Evolutionary conservation across 805 yeast genomes (phyloP), one percentile per base, ranked within the genome.

Genomic region (Lipomyces starkeyi): DNA sequence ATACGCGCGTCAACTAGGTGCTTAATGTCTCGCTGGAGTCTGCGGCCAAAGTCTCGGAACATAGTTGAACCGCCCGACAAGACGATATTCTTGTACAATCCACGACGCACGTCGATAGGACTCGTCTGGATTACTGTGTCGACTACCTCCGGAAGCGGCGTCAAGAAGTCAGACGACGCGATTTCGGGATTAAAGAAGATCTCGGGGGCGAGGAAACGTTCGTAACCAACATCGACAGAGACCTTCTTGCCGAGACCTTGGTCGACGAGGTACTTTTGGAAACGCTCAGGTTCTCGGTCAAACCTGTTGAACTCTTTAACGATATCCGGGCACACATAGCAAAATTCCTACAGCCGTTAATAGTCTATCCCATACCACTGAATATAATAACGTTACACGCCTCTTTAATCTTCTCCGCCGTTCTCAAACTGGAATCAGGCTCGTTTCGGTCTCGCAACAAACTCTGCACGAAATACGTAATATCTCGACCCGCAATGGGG

Each of bases 401-500:
- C 80, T 95, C 98, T 80, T 95, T 95, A 80, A 95, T 95, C 76
- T 90, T 88, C 80, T 96, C 99, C 0, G 99, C 99, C 0, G 99
- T 94, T 80, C 91, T 90, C 75, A 95, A 85, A 17, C 97, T 88
- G 11, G 98, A 91, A 80, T 95, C 98, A 14, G 87, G 83, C 83
- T 95, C 99, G 74, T 97, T 97, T 80, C 99, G 89, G 78, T 95
- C 99, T 83, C 99, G 90, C 74, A 95, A 84, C 77, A 95, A 83
- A 58, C 91, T 87, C 83, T 95, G 99, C 73, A 95, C 93, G 78
- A 95, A 95, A 72, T 87, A 85, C 2, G 99, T 95, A 74, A 95
- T 94, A 78, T 95, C 99, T 81, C 99, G 88, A 75, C 99, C 99
- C 0, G 99, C 99, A 80, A 95, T 90, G 67, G 99, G 99, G 67